Evolutionary conservation across 192 early-diverging fungal genomes (phyloP), one percentile per base, ranked within the genome.

Genomic region (Chytriomyces confervae): DNA sequence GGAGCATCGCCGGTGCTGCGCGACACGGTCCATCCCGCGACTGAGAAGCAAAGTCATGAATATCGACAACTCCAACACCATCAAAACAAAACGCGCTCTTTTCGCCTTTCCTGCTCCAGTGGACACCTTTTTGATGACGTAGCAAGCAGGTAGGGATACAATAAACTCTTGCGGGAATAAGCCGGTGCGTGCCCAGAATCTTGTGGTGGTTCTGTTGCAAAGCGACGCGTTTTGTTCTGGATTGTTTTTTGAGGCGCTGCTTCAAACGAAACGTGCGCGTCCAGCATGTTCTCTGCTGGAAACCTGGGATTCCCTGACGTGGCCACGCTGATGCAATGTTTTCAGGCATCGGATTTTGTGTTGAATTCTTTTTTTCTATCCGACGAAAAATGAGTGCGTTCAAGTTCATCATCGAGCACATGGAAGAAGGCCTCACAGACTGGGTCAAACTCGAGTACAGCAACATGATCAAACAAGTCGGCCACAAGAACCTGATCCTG

Each of bases 391-490:
- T 64, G 62, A 20, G 36, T 4, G 8, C n/a, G 24, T 49, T 69
- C 46, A 89, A 87, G 51, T 94, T 89, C 80, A 91, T 94, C 79
- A 86, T 94, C 60, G 92, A 94, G 78, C 92, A 94, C 76, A 86
- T 94, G 85, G 92, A 94, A 77, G 88, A 88, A 61, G 88, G 76
- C 45, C 62, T 61, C 23, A 29, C 65, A 18, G 66, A 80, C 53
- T 71, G 67, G 50, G 66, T 73, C 36, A 36, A 86, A 36, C 82
- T 94, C 49, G 93, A 95, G 81, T 95, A 95, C 78, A 83, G 85
- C 50, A 90, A 95, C 82, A 92, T 95, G 86, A 66, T 91, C 29
- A 77, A 76, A 1, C 84, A 85, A 44, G 87, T 93, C 66, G 88
- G 87, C 20, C 78, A 84, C 47, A 79, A 83, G 49, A 83, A 90